phyloP scores from a whole-genome alignment of 1,139 yeast species.

The Zhuliangozyma parablackwelliae region DNA sequence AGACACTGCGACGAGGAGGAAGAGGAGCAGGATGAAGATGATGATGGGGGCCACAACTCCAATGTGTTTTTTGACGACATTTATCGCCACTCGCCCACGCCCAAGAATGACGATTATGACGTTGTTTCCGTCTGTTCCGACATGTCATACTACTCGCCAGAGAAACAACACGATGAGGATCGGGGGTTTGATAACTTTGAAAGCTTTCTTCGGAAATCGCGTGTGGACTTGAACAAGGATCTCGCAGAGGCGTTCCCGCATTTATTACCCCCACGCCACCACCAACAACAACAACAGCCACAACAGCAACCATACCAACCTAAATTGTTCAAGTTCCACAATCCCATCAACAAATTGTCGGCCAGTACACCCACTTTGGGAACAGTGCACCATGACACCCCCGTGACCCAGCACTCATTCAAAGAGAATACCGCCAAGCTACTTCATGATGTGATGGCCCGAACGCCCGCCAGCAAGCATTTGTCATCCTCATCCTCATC shows the following conservation, averaged over 20 bases:
- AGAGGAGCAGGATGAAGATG: neutral
- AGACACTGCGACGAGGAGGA: neutral
- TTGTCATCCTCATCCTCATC: no score
- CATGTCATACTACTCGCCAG: slow-evolving; percentile 23
- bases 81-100: slow-evolving; percentile 9
- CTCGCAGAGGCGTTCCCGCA: slow-evolving; percentile 31
- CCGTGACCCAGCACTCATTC: slow-evolving; percentile 1
- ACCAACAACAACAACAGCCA: neutral
- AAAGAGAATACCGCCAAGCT: slow-evolving; percentile 1
- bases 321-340: slow-evolving; percentile 26
- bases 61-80: slow-evolving; percentile 7
- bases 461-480: neutral
- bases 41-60: slow-evolving; percentile 1
- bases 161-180: slow-evolving; percentile 7
- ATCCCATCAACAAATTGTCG: slow-evolving; percentile 28
- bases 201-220: slow-evolving; percentile 30
- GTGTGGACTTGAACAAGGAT: slow-evolving; percentile 19
- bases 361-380: slow-evolving; percentile 27
- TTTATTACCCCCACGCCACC: slow-evolving; percentile 13
- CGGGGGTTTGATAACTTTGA: slow-evolving; percentile 26
- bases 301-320: neutral
- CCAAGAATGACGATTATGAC: slow-evolving; percentile 14
- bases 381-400: slow-evolving; percentile 13
- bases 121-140: slow-evolving; percentile 24
- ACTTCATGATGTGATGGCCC: slow-evolving; percentile 7